Percentiles rank a stretch among this genome's conserved stretches.
Evolutionary conservation across 768 basidiomycete species (phyloP).

Genomic region (Mycena crocata): DNA sequence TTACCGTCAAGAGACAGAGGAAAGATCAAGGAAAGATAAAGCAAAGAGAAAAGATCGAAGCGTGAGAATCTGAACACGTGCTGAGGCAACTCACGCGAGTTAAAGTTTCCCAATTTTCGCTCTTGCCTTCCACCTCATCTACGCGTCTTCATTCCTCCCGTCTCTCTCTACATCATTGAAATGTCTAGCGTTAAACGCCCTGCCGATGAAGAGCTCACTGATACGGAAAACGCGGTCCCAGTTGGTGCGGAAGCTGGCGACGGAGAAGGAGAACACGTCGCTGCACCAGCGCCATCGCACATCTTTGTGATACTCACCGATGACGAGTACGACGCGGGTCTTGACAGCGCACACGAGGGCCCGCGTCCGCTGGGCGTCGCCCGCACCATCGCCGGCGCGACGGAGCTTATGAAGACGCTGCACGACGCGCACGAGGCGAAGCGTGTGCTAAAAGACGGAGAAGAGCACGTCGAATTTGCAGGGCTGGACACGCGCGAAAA

Average conservation of each 20-base stretch:
- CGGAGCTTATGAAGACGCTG: not conserved
- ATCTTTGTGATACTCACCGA: constrained; percentile 8
- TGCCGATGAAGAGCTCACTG: not conserved
- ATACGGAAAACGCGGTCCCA: not conserved
- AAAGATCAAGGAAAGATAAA: too few species aligned
- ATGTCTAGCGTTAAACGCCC: constrained; percentile 8
- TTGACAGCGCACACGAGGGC: constrained; percentile 9
- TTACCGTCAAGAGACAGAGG: too few species aligned
- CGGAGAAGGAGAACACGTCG: not conserved
- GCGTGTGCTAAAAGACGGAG: not conserved
- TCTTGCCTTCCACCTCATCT: too few species aligned
- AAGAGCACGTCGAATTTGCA: not conserved
- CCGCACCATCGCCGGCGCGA: constrained; percentile 4
- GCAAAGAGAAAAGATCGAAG: too few species aligned
- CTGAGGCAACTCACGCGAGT: too few species aligned
- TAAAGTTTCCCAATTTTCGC: too few species aligned
- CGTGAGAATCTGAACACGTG: too few species aligned
- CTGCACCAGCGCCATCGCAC: constrained; percentile 9
- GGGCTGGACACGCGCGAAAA: constrained; percentile 9
- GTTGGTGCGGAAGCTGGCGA: not conserved
- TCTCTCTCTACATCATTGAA: not conserved
- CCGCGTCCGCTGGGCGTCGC: constrained; percentile 19
- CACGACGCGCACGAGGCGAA: constrained; percentile 18
- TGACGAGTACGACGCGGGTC: constrained; percentile 15
- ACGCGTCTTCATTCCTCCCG: not conserved